Evolutionary conservation across 2,329 filamentous ascomycete genomes (phyloP).

Genomic region (Fusarium compactum): DNA sequence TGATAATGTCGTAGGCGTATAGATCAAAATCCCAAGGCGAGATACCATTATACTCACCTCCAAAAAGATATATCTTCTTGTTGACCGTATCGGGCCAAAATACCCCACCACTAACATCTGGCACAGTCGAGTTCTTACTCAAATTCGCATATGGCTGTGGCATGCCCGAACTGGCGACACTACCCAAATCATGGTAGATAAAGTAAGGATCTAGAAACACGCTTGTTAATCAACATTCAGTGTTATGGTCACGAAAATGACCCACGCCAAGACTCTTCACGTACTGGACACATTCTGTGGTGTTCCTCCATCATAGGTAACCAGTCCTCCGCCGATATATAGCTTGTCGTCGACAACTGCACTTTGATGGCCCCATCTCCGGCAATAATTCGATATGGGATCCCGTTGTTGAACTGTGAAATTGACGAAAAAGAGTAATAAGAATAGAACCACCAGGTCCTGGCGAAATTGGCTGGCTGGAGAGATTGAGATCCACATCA

Average conservation of each 20-base stretch:
- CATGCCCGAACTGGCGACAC: slow-evolving; percentile 57
- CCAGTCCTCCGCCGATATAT: slow-evolving; percentile 72
- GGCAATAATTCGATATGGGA: slow-evolving; percentile 66
- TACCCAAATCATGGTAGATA: slow-evolving; percentile 68
- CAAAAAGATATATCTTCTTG: slow-evolving; percentile 72
- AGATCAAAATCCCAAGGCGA: slow-evolving; percentile 62
- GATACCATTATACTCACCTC: slow-evolving; percentile 67
- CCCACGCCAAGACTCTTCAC: slow-evolving; percentile 42
- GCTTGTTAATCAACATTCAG: slow-evolving; percentile 14
- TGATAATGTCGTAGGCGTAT: slow-evolving; percentile 68
- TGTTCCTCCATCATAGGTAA: slow-evolving; percentile 66
- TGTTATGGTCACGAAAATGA: neutral
- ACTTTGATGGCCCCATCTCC: slow-evolving; percentile 69
- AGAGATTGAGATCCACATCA: slow-evolving; percentile 44
- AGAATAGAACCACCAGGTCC: slow-evolving; percentile 35
- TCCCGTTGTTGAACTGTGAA: slow-evolving; percentile 57
- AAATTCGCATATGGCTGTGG: slow-evolving; percentile 68
- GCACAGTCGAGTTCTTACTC: slow-evolving; percentile 69
- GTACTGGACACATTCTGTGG: slow-evolving; percentile 68
- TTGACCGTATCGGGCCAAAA: slow-evolving; percentile 73
- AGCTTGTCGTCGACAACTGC: slow-evolving; percentile 69
- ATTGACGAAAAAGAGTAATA: slow-evolving; percentile 37
- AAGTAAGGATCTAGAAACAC: slow-evolving; percentile 50
- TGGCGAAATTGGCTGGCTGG: slow-evolving; percentile 28
- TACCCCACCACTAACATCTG: slow-evolving; percentile 58